Conservation (phyloP, 208 protist genomes). For the Sergeia podlipaevii region DNA sequence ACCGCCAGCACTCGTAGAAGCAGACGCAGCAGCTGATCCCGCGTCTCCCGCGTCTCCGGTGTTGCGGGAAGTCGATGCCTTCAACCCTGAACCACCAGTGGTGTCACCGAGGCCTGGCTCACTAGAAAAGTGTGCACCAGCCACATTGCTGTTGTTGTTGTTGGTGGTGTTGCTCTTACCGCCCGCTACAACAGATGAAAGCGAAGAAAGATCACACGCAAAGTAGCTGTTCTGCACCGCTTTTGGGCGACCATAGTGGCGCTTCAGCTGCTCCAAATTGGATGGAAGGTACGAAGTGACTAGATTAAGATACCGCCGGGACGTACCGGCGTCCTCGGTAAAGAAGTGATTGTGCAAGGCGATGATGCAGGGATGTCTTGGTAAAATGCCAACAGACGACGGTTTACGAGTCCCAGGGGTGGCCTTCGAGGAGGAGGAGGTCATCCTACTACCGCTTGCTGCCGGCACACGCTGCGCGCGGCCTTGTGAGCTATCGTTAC, state of each 20-base stretch:
- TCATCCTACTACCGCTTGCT: background rate
- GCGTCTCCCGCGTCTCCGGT: too few relatives aligned
- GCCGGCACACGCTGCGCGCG: background rate
- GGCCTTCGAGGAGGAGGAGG: background rate
- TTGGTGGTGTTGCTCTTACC: background rate
- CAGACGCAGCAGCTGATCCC: too few relatives aligned
- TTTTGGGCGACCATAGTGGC: too few relatives aligned
- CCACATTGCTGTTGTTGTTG: background rate
- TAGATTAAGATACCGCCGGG: constrained; percentile 98
- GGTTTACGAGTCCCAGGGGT: background rate
- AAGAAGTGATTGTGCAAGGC: constrained; percentile 95
- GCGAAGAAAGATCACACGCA: background rate
- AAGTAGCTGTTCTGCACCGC: background rate
- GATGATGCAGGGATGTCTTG: constrained; percentile 94
- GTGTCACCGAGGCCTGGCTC: too few relatives aligned
- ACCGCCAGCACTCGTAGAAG: too few relatives aligned
- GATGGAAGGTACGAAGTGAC: constrained; percentile 99
- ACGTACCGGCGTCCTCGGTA: constrained; percentile 69
- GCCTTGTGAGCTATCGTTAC: background rate
- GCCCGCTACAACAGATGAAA: constrained; percentile 2
- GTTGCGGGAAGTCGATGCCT: too few relatives aligned
- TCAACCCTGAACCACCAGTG: too few relatives aligned
- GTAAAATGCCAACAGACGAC: constrained; percentile 15
- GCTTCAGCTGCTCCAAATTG: constrained; percentile 94
- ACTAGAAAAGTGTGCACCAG: constrained; percentile 6